A percentile compares a stretch with the other conserved stretches of the same genome.
These are phyloP conservation scores for Mucor mucedo DNA, from an alignment of 371 early-diverging fungal species.

Conservation along the genomic window DNA sequence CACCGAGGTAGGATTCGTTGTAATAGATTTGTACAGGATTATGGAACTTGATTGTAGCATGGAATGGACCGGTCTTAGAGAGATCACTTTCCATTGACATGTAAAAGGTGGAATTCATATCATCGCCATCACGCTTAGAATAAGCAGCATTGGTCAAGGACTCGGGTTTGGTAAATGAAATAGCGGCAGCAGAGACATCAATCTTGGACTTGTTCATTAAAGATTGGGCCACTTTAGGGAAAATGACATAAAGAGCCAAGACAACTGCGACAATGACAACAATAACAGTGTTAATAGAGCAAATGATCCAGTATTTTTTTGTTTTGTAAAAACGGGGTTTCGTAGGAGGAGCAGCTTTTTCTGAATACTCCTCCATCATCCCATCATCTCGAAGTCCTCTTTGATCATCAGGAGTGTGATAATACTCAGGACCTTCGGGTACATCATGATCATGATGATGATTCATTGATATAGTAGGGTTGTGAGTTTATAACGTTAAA, in stretches of 20 bases:
- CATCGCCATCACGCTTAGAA: constrained; percentile 38
- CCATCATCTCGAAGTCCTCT: constrained; percentile 18
- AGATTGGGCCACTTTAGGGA: constrained; percentile 66
- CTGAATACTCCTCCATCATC: constrained; percentile 50
- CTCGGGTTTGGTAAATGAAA: constrained; percentile 48
- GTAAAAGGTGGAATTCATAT: constrained; percentile 45
- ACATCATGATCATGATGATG: constrained; percentile 20
- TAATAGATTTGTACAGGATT: constrained; percentile 49
- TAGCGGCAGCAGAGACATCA: constrained; percentile 53
- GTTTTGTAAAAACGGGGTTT: constrained; percentile 56
- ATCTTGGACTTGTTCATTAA: constrained; percentile 59
- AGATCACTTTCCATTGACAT: constrained; percentile 58
- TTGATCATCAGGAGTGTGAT: constrained; percentile 12
- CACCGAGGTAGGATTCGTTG: constrained; percentile 55
- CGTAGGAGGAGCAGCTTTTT: constrained; percentile 48
- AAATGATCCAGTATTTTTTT: constrained; percentile 64
- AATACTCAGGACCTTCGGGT: constrained; percentile 12
- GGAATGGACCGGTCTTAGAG: constrained; percentile 64
- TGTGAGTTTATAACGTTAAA: constrained; percentile 8
- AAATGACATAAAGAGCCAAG: constrained; percentile 57
- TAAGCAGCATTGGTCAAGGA: constrained; percentile 17
- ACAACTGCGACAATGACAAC: constrained; percentile 57
- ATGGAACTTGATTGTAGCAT: constrained; percentile 53
- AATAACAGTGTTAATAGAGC: constrained; percentile 53
- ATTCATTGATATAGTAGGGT: neutral